A percentile compares a stretch with the other conserved stretches of the same genome.
These are phyloP conservation scores for Rhodosporidiobolus sp. DNA, from an alignment of 768 basidiomycete genomes.

Conservation along the genomic window DNA sequence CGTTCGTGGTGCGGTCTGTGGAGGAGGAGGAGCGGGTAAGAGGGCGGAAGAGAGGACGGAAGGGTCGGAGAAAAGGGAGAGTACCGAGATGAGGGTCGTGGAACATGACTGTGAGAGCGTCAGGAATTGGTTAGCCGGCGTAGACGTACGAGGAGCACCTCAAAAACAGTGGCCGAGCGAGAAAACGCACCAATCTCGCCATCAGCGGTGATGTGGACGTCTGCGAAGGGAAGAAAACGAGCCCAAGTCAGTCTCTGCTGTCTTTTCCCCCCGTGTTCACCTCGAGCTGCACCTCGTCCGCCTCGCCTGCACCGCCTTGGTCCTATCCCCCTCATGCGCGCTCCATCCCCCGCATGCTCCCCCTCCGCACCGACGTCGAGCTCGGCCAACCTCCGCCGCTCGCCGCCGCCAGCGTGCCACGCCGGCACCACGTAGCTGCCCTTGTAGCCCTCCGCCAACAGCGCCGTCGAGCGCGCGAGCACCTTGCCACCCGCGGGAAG, in stretches of 20 bases:
- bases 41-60: neutral
- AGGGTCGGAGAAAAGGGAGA: slow-evolving; percentile 46
- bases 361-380: no score
- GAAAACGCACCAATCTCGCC: slow-evolving; percentile 57
- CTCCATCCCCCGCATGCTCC: no score
- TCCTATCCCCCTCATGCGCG: no score
- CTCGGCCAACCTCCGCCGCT: neutral
- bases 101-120: slow-evolving; percentile 64
- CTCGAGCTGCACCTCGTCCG: neutral
- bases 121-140: no score
- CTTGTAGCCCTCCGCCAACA: no score
- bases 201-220: slow-evolving; percentile 70
- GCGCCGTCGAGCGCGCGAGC: no score
- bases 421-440: no score
- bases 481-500: no score
- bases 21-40: slow-evolving; percentile 53
- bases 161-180: neutral
- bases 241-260: neutral
- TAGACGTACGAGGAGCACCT: no score
- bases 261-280: neutral
- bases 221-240: neutral
- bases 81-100: slow-evolving; percentile 65
- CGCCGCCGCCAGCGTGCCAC: neutral
- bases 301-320: no score
- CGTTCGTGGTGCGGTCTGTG: slow-evolving; percentile 75